Conservation (phyloP, 441 rosid genomes). For the Populus tomentosa region DNA sequence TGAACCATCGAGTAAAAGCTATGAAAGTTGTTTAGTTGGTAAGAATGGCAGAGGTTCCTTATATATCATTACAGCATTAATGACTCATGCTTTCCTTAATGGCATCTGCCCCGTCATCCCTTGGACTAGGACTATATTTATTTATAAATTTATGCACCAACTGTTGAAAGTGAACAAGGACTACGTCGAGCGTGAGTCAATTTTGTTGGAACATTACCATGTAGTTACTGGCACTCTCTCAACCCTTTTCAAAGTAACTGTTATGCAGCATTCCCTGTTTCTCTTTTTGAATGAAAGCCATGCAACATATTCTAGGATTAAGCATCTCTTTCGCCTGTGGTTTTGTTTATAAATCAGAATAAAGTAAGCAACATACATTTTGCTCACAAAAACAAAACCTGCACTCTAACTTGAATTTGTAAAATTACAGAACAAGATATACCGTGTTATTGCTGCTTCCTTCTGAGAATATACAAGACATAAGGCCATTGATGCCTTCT, state of each 20-base stretch:
- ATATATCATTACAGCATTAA: neutral
- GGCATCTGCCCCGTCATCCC: neutral
- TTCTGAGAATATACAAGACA: conserved; percentile 38
- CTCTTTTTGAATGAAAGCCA: neutral
- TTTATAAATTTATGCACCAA: neutral
- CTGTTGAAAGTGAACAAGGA: too few species aligned
- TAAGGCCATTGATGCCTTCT: conserved; percentile 20
- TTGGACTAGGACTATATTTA: neutral
- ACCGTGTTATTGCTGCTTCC: conserved; percentile 37
- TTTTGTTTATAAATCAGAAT: neutral
- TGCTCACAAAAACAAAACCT: neutral
- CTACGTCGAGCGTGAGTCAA: too few species aligned
- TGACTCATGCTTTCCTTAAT: neutral
- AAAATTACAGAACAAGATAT: conserved; percentile 29
- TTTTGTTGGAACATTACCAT: too few species aligned
- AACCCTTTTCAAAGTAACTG: neutral
- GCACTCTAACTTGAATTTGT: conserved; percentile 18
- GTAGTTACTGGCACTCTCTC: neutral
- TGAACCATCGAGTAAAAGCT: neutral
- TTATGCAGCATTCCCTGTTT: neutral
- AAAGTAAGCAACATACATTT: neutral
- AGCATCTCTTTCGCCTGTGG: neutral
- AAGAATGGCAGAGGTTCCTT: neutral
- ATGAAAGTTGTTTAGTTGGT: neutral
- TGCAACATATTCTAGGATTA: neutral